Percentiles rank a stretch among this genome's conserved stretches.
phyloP scores from a whole-genome alignment of 2,329 filamentous ascomycete genomes.

The Monilinia aucupariae region DNA sequence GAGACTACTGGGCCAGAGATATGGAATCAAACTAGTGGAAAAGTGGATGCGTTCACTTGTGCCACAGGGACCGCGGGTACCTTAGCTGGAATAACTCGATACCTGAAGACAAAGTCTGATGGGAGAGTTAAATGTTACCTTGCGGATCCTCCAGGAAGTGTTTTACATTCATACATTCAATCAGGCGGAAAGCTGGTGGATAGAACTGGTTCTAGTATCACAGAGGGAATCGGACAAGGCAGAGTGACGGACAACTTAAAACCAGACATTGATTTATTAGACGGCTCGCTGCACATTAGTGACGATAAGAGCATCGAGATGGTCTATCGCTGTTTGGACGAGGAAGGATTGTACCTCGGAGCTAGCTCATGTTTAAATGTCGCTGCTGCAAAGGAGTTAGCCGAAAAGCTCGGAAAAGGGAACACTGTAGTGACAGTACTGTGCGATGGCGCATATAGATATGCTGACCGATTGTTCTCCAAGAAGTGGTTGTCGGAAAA shows the following conservation, averaged over 20 bases:
- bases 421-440: conserved; percentile 90
- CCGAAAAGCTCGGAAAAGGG: conserved; percentile 80
- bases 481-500: conserved; percentile 85
- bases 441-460: conserved; percentile 95
- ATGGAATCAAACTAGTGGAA: conserved; percentile 83
- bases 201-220: conserved; percentile 80
- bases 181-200: conserved; percentile 81
- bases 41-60: conserved; percentile 90
- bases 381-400: conserved; percentile 89
- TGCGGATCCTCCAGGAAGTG: conserved; percentile 88
- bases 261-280: conserved; percentile 76
- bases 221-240: conserved; percentile 95
- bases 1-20: conserved; percentile 98
- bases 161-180: conserved; percentile 85
- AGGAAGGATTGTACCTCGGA: conserved; percentile 92
- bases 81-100: conserved; percentile 80
- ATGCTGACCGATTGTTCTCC: conserved; percentile 90
- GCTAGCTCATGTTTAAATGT: conserved; percentile 94
- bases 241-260: conserved; percentile 91
- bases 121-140: conserved; percentile 82
- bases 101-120: conserved; percentile 74
- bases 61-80: conserved; percentile 91
- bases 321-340: conserved; percentile 93
- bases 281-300: conserved; percentile 76
- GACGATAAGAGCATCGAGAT: conserved; percentile 96